A percentile compares a stretch with the other conserved stretches of the same genome.
These are phyloP conservation scores for Recurvomyces mirabilis DNA, from an alignment of 495 filamentous ascomycete genomes.

Conservation along the genomic window DNA sequence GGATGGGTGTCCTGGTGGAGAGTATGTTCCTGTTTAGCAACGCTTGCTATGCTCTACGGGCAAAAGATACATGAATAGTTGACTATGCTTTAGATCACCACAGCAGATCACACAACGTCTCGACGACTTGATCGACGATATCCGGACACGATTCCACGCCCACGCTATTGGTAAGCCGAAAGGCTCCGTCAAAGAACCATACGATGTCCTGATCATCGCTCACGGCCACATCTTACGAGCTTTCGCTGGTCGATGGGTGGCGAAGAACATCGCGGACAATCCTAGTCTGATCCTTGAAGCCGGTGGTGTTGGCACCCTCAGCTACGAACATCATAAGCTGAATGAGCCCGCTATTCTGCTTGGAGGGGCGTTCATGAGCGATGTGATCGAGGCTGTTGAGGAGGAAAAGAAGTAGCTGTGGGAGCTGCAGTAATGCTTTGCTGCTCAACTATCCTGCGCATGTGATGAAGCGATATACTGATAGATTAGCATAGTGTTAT, in stretches of 20 bases:
- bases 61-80: too few species aligned
- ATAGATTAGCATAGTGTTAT: too few species aligned
- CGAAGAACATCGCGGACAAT: conserved; percentile 24
- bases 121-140: conserved; percentile 29
- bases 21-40: conserved; percentile 35
- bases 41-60: neutral
- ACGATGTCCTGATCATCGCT: conserved; percentile 34
- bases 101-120: conserved; percentile 31
- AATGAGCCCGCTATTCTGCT: conserved; percentile 60
- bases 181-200: conserved; percentile 21
- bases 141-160: conserved; percentile 29
- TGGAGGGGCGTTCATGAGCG: conserved; percentile 54
- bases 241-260: conserved; percentile 28
- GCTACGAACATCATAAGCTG: conserved; percentile 54
- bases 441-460: too few species aligned
- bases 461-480: too few species aligned
- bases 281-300: conserved; percentile 36
- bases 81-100: too few species aligned
- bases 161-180: conserved; percentile 26
- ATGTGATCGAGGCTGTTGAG: conserved; percentile 33
- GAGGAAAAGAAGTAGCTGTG: conserved; percentile 15
- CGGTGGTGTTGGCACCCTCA: conserved; percentile 48
- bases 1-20: conserved; percentile 44
- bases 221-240: conserved; percentile 35
- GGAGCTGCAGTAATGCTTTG: too few species aligned